Percentiles rank a stretch among this genome's conserved stretches.
Evolutionary conservation across 1,139 yeast species (phyloP).

Genomic region (Kodamaea alishanica): DNA sequence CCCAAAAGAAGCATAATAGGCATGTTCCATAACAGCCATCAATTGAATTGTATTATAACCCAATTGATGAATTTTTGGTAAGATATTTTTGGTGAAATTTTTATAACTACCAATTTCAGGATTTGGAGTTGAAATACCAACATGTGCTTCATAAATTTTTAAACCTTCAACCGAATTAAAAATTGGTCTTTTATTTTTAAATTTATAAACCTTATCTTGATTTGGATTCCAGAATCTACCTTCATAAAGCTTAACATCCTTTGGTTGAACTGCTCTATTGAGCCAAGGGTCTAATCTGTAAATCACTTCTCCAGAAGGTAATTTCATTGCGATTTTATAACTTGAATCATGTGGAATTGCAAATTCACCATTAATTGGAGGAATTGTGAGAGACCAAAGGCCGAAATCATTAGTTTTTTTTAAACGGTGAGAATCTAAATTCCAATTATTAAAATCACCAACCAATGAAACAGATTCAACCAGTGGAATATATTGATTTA

Average conservation of each 20-base stretch:
- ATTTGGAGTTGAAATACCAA: conserved; percentile 91
- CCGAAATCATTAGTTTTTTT: conserved; percentile 57
- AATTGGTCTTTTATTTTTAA: conserved; percentile 61
- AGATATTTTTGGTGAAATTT: conserved; percentile 73
- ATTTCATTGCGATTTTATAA: conserved; percentile 67
- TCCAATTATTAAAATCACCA: conserved; percentile 92
- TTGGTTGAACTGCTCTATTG: conserved; percentile 72
- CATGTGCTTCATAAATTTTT: conserved; percentile 91
- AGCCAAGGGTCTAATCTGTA: conserved; percentile 92
- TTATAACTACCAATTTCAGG: conserved; percentile 79
- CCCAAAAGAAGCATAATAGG: conserved; percentile 96
- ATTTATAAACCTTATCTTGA: conserved; percentile 43
- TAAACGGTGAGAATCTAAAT: conserved; percentile 55
- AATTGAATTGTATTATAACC: conserved; percentile 93
- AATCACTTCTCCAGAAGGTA: conserved; percentile 65
- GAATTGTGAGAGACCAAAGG: conserved; percentile 58
- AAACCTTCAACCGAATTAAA: conserved; percentile 43
- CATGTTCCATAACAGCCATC: conserved; percentile 99
- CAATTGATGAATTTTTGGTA: conserved; percentile 79
- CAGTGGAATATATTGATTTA: conserved; percentile 87
- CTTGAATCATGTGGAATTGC: conserved; percentile 80
- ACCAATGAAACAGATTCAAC: conserved; percentile 70
- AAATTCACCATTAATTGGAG: conserved; percentile 51
- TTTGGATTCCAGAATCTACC: conserved; percentile 92
- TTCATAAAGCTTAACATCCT: conserved; percentile 51